Evolutionary conservation across 2,329 filamentous ascomycete species (phyloP), one percentile per base, ranked within the genome.

Genomic region (Pestalotiopsis sp.): DNA sequence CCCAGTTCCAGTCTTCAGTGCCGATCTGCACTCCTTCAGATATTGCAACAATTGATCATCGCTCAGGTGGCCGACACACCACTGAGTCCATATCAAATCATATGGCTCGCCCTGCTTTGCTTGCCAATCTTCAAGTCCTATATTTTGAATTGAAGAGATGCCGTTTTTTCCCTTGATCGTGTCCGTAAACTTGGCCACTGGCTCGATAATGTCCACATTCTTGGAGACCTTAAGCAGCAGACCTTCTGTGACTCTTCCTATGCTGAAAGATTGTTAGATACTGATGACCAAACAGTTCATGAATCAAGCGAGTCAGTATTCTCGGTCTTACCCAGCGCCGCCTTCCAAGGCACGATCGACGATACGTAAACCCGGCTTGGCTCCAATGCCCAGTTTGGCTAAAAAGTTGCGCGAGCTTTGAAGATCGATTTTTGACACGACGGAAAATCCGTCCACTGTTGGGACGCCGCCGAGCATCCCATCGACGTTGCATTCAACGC

Each of bases 61-160:
- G 0, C 88, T 94, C 67, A 97, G 82, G 78, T 98, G 92, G 27
- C 93, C 92, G 7, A 95, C 80, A 79, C 94, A 98, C 94, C 95
- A 97, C 80, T 98, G 95, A 66, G 89, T 91, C 93, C 93, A 97
- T 70, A 98, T 90, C 60, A 97, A 79, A 77, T 95, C 92, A 79
- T 98, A 98, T 63, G 81, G 78, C 9, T 80, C 74, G n/a, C 75
- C 81, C 1, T 80, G 74, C 0, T 75, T 81, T 0, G 86, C 83
- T 12, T 73, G 69, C 93, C 93, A 97, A 36, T 87, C 85, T 79
- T 97, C 91, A 1, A 97, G 82, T 0, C 93, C 93, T 2, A 91
- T 81, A 72, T 92, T 93, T 80, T 89, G 91, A 20, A 97, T 86
- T 25, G 85, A 81, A 2, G 87, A 83, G 13, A 90, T 83, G 1